Evolutionary conservation across 2,329 filamentous ascomycete species (phyloP), one percentile per base, ranked within the genome.

Genomic region (Didymella segeticola): DNA sequence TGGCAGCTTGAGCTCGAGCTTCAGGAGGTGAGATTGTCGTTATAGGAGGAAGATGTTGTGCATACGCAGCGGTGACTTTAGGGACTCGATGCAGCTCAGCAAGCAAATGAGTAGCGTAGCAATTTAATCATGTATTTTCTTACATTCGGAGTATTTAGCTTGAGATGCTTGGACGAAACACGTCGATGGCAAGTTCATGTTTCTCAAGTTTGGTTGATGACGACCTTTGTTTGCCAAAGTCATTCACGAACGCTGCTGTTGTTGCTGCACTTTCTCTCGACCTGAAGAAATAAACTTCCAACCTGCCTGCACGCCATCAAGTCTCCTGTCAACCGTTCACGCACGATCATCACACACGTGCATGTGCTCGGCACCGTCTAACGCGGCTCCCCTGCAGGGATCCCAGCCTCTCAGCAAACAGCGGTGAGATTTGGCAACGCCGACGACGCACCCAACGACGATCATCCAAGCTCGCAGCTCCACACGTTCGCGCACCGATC

Each of bases 1-100:
- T 80, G 86, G 89, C 2, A 89, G 87, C 43, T 77, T 93, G 59
- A 91, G 88, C 66, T 85, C 88, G 38, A 74, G 76, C 53, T 80
- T 71, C 50, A 59, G 71, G 52, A 61, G 70, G 38, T 74, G 43
- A 64, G 25, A n/a, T 8, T 6, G 20, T 33, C 15, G 22, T 9
- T 14, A 20, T 4, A 17, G 14, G 15, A 22, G 10, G 19, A 31
- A 20, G 39, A 12, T 30, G 10, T 29, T 17, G 19, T 33, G 39
- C 43, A 43, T 48, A 47, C 36, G 23, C 43, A 39, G 39, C 15
- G 23, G 15, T 19, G 34, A 31, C 31, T 30, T 9, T n/a, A n/a
- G 29, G n/a, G 11, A 20, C 5, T 4, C 17, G 8, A 29, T 31
- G 20, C 41, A 20, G 17, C 2, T 7, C 8, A 34, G 25, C 34